Conservation (phyloP, 2,329 filamentous ascomycete species). For the Chrysoporthe cubensis region DNA sequence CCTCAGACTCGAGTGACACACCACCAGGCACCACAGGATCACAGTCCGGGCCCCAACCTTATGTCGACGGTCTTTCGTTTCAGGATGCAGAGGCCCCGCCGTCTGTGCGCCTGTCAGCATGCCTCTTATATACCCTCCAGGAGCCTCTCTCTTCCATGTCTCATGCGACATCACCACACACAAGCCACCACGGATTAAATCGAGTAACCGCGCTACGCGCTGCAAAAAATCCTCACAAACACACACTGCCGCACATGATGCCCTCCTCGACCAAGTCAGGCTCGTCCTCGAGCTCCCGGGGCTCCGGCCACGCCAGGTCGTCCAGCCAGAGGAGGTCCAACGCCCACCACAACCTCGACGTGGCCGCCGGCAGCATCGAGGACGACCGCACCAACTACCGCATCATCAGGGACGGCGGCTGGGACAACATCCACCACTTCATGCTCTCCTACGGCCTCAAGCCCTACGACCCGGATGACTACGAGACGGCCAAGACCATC, state of each 20-base stretch:
- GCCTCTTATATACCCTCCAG: constrained; percentile 15
- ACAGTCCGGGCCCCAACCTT: constrained; percentile 23
- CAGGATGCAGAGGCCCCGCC: constrained; percentile 23
- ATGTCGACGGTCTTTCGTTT: constrained; percentile 22
- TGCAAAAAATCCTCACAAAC: neutral
- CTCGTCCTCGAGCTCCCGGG: constrained; percentile 23
- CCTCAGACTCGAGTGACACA: constrained; percentile 8
- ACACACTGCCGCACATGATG: constrained; percentile 7
- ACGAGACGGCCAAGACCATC: constrained; percentile 29
- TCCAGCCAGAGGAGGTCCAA: constrained; percentile 25
- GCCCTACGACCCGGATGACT: constrained; percentile 28
- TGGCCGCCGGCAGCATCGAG: constrained; percentile 22
- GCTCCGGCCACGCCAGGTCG: too few relatives aligned
- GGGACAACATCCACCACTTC: constrained; percentile 29
- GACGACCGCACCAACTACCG: constrained; percentile 29
- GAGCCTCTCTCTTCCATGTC: constrained; percentile 19
- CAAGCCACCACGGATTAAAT: neutral
- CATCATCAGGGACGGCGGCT: constrained; percentile 28
- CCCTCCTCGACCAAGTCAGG: constrained; percentile 26
- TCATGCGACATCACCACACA: neutral
- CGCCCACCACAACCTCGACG: constrained; percentile 30
- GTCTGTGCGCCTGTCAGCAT: constrained; percentile 25
- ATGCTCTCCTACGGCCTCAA: constrained; percentile 29
- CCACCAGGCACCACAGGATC: neutral
- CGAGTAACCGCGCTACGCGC: neutral